These are phyloP conservation scores for Rosa multiflora DNA, from an alignment of 306 rosid genomes.

Conservation along the genomic window DNA sequence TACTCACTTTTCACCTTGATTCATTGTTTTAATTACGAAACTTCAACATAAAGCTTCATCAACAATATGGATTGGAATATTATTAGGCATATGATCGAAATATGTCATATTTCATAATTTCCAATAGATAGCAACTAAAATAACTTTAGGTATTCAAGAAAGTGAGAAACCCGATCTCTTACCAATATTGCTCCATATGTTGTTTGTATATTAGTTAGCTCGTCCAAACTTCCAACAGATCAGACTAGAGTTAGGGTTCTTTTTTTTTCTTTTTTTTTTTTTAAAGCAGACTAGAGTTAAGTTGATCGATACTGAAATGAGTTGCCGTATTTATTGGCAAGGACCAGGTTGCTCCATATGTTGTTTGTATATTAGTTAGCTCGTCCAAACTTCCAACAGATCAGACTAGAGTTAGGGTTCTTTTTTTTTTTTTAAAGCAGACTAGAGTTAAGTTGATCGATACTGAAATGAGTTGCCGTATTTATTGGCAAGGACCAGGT, in stretches of 20 bases:
- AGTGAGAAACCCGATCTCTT: background rate
- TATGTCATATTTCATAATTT: too few relatives aligned
- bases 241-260: background rate
- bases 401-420: too few relatives aligned
- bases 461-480: background rate
- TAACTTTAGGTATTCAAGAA: background rate
- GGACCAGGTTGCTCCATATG: too few relatives aligned
- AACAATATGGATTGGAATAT: background rate
- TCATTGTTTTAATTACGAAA: background rate
- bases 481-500: background rate
- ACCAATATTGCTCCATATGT: background rate
- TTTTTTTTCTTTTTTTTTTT: too few relatives aligned
- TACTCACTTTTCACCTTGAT: too few relatives aligned
- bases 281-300: background rate
- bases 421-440: background rate
- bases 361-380: too few relatives aligned
- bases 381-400: too few relatives aligned
- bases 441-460: background rate
- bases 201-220: background rate
- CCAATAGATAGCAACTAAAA: background rate
- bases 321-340: background rate
- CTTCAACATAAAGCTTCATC: background rate
- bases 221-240: background rate
- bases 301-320: background rate
- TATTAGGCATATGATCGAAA: too few relatives aligned